These are phyloP conservation scores for Cutaneotrichosporon cutaneum DNA, from an alignment of 1,284 basidiomycete species.

Conservation along the genomic window DNA sequence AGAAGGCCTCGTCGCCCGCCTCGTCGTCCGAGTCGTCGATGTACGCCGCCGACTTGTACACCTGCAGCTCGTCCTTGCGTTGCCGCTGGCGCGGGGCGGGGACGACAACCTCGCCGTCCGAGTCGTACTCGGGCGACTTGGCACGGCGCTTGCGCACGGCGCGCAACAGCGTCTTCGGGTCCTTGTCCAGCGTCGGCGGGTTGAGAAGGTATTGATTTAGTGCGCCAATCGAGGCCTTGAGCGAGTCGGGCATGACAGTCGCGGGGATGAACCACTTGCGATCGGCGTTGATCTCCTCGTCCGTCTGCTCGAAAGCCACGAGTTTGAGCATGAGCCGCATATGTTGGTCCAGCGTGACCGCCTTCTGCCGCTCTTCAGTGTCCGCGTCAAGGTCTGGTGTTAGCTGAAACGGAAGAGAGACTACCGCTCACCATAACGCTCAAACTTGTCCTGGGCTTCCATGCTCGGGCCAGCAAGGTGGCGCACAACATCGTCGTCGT, in stretches of 20 bases:
- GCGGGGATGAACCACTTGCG: constrained; percentile 40
- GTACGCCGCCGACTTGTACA: constrained; percentile 83
- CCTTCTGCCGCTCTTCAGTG: constrained; percentile 68
- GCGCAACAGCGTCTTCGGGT: constrained; percentile 40
- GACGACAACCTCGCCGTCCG: constrained; percentile 61
- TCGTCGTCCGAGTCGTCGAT: constrained; percentile 82
- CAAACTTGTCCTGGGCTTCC: constrained; percentile 69
- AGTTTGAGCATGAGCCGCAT: constrained; percentile 72
- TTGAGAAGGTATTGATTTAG: constrained; percentile 37
- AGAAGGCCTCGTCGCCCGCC: constrained; percentile 62
- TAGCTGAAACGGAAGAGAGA: neutral
- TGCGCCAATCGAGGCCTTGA: constrained; percentile 37
- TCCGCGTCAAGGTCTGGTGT: constrained; percentile 68
- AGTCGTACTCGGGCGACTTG: constrained; percentile 71
- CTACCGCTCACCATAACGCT: constrained; percentile 67
- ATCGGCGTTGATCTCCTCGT: constrained; percentile 15
- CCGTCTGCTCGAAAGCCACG: constrained; percentile 36
- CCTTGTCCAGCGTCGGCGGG: constrained; percentile 28
- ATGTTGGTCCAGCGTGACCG: constrained; percentile 70
- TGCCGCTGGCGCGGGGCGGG: neutral
- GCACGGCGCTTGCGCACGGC: constrained; percentile 46
- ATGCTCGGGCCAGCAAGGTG: constrained; percentile 60
- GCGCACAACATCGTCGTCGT: constrained; percentile 49
- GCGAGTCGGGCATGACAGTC: constrained; percentile 30
- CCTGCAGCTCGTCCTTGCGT: constrained; percentile 59